phyloP scores from a whole-genome alignment of 768 basidiomycete genomes.

The Neoboletus subvelutipes region DNA sequence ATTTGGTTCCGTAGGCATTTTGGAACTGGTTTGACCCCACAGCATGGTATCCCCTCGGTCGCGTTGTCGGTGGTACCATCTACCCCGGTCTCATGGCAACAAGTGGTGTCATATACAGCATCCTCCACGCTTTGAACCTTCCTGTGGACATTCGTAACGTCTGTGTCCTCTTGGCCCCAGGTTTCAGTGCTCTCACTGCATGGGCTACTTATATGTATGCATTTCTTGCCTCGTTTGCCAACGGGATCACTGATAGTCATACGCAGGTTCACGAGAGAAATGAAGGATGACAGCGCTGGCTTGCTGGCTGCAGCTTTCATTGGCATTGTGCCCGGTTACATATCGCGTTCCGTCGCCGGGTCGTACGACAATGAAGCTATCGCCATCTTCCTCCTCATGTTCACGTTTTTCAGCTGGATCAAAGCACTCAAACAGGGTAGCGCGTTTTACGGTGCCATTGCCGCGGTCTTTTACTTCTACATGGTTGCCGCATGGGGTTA shows the following conservation, averaged over 20 bases:
- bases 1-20: conserved; percentile 70
- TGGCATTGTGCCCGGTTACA: conserved; percentile 96
- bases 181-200: conserved; percentile 94
- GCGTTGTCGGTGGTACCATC: conserved; percentile 97
- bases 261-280: conserved; percentile 90
- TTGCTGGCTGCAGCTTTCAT: conserved; percentile 98
- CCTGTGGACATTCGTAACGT: conserved; percentile 98
- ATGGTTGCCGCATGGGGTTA: conserved; percentile 99
- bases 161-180: conserved; percentile 95
- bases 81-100: conserved; percentile 99
- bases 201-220: conserved; percentile 94
- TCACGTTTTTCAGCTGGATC: conserved; percentile 97
- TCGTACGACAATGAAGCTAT: conserved; percentile 99
- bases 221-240: not conserved
- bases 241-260: not conserved
- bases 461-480: conserved; percentile 98
- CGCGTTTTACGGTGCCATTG: conserved; percentile 83
- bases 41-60: conserved; percentile 98
- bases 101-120: conserved; percentile 93
- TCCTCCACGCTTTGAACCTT: conserved; percentile 83
- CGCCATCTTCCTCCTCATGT: conserved; percentile 99
- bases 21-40: conserved; percentile 99
- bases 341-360: conserved; percentile 97
- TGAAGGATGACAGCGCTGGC: conserved; percentile 94
- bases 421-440: conserved; percentile 93